Evolutionary conservation across 306 rosid genomes (phyloP).

Genomic region (Pyrus pyrifolia): DNA sequence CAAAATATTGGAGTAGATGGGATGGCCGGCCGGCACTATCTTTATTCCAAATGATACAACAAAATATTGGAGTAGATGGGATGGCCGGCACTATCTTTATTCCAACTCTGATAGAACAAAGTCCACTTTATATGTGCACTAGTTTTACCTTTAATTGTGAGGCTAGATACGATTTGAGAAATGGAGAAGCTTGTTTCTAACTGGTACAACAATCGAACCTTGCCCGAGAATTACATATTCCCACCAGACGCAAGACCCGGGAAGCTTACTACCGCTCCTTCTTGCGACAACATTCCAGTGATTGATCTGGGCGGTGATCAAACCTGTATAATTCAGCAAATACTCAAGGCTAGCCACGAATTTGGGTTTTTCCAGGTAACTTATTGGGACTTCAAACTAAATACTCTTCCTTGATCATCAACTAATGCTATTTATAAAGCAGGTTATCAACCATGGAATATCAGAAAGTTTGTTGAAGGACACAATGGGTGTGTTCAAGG

Average conservation of each 20-base stretch:
- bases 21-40: no score
- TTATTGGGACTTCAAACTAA: not conserved
- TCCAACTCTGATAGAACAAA: no score
- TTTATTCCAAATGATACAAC: no score
- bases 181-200: slow-evolving; percentile 16
- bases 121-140: not conserved
- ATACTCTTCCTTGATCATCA: not conserved
- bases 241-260: slow-evolving; percentile 11
- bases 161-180: not conserved
- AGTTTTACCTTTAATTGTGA: not conserved
- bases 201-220: not conserved
- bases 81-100: no score
- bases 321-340: not conserved
- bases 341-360: slow-evolving; percentile 10
- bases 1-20: no score
- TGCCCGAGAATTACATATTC: slow-evolving; percentile 6
- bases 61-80: no score
- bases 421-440: not conserved
- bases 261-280: not conserved
- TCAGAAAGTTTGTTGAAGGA: slow-evolving; percentile 1
- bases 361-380: slow-evolving; percentile 16
- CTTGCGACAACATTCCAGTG: not conserved
- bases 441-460: slow-evolving; percentile 12
- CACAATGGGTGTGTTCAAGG: slow-evolving; percentile 7
- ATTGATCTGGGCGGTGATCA: not conserved